Conservation (phyloP, 2,329 filamentous ascomycete species). For the Penicillium glabrum region DNA sequence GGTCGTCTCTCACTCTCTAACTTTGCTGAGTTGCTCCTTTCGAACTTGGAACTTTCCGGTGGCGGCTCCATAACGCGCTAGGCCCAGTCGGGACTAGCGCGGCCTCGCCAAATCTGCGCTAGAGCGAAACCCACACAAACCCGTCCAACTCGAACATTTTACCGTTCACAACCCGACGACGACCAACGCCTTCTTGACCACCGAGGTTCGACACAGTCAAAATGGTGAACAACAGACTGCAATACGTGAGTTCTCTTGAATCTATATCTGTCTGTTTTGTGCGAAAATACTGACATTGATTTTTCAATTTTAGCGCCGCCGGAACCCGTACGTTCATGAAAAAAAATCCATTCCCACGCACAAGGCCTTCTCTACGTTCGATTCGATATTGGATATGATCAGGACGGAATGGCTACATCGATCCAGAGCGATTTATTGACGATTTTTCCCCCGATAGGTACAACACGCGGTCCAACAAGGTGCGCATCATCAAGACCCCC, state of each 20-base stretch:
- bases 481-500: constrained; percentile 92
- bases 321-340: constrained; percentile 68
- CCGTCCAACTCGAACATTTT: constrained; percentile 41
- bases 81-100: constrained; percentile 41
- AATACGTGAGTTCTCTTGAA: constrained; percentile 43
- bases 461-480: constrained; percentile 98
- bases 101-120: constrained; percentile 40
- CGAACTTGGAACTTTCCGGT: constrained; percentile 36
- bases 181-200: constrained; percentile 46
- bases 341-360: constrained; percentile 19
- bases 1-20: constrained; percentile 1
- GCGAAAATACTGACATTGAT: constrained; percentile 28
- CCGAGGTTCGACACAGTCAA: constrained; percentile 48
- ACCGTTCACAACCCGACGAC: constrained; percentile 39
- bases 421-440: constrained; percentile 32
- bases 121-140: constrained; percentile 47
- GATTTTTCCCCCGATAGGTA: constrained; percentile 61
- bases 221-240: constrained; percentile 55
- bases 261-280: background rate
- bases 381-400: constrained; percentile 22
- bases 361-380: constrained; percentile 20
- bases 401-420: constrained; percentile 4
- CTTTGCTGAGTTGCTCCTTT: constrained; percentile 27
- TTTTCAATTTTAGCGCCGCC: constrained; percentile 59
- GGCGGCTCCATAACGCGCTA: constrained; percentile 35